Conservation (phyloP, 495 filamentous ascomycete genomes). For the Hypoxylon crocopeplum region DNA sequence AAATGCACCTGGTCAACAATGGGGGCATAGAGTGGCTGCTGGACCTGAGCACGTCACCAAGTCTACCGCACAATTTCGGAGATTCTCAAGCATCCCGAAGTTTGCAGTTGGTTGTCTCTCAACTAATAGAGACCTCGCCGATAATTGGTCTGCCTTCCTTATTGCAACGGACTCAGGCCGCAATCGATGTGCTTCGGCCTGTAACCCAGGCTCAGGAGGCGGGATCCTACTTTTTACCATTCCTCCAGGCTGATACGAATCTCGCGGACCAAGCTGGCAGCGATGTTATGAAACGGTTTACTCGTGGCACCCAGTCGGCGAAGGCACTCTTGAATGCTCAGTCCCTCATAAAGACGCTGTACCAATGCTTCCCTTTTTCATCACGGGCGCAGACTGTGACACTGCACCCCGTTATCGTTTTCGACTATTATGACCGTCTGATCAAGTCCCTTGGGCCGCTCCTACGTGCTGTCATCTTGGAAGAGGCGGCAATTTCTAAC, state of each 20-base stretch:
- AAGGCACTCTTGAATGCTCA: constrained; percentile 80
- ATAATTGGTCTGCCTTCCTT: constrained; percentile 82
- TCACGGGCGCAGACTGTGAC: constrained; percentile 43
- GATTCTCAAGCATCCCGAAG: constrained; percentile 68
- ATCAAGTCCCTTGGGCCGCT: constrained; percentile 76
- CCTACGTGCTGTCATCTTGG: constrained; percentile 78
- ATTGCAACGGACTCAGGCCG: constrained; percentile 71
- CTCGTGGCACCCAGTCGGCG: constrained; percentile 72
- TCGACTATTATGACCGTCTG: constrained; percentile 75
- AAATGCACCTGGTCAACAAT: constrained; percentile 74
- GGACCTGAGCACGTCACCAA: constrained; percentile 79
- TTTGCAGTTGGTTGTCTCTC: constrained; percentile 74
- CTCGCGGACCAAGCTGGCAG: constrained; percentile 40
- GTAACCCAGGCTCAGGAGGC: constrained; percentile 57
- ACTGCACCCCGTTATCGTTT: constrained; percentile 77
- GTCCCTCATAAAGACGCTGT: constrained; percentile 72
- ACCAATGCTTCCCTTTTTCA: constrained; percentile 75
- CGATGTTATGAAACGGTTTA: constrained; percentile 46
- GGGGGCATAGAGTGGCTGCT: constrained; percentile 86
- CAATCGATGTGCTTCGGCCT: constrained; percentile 69
- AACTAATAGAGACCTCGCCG: constrained; percentile 82
- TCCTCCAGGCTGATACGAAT: constrained; percentile 46
- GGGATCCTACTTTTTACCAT: constrained; percentile 66
- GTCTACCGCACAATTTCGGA: constrained; percentile 77
- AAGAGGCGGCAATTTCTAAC: constrained; percentile 72